Base-by-base conservation (phyloP, 2,329 filamentous ascomycete species). In the Colletotrichum tofieldiae region DNA sequence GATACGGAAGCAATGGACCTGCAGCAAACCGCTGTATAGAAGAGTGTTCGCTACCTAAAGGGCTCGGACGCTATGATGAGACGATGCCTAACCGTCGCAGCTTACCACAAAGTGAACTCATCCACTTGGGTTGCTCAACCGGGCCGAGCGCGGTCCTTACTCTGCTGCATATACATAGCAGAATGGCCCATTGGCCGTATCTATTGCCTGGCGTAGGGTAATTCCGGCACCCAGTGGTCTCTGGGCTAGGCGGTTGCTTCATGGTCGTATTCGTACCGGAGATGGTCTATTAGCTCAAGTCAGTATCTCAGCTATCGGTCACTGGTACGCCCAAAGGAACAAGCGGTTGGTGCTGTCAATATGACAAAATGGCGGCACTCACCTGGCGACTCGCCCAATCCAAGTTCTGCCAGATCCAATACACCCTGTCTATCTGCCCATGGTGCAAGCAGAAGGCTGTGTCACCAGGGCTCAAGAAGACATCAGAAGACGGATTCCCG, bases 401-500 rank as follows among this genome's bases (percentile, higher is more conserved):
- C 35, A 84, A 80, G 67, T 84, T 85, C 77, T 86, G 85, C 84
- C 84, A 86, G 74, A 86, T 82, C 76, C 83, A 85, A 77, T 84
- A 85, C 67, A 84, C 78, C 18, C 85, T 80, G 72, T 86, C 85
- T 63, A 87, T 82, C 74, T 84, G 80, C 0, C 78, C 83, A 68
- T 87, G 85, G 72, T 87, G 85, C 12, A 85, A 76, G 62, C 80
- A 86, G 77, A 87, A 86, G 5, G 76, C 82, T 1, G 85, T 85
- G 72, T 86, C 85, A 8, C 82, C 79, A 1, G 85, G 81, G 14
- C 83, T 84, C 59, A 82, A 80, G 74, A 83, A 84, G 75, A 85
- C 79, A 72, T 86, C 85, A 60, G 81, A 79, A 26, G 83, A 84
- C 16, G 85, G 85, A 75, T 86, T 84, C 41, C 86, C 85, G 18